These are phyloP conservation scores for Spizellomyces sp. DNA, from an alignment of 192 early-diverging fungal genomes.

Conservation along the genomic window DNA sequence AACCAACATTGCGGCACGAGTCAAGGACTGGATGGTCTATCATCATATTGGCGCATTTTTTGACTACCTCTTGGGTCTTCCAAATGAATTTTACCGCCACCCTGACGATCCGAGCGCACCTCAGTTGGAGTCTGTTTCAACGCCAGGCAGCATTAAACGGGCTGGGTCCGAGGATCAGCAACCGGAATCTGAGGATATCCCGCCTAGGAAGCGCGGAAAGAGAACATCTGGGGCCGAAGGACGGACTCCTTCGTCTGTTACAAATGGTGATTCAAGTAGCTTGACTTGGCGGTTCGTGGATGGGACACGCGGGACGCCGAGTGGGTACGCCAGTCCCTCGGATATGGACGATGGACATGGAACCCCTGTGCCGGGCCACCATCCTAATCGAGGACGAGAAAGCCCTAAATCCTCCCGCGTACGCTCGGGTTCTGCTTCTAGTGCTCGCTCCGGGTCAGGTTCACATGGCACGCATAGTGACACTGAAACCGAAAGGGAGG, in stretches of 20 bases:
- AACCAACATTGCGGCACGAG: slow-evolving; percentile 43
- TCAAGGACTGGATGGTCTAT: slow-evolving; percentile 45
- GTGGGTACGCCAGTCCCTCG: neutral
- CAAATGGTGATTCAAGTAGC: neutral
- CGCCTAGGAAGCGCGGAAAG: too few relatives aligned
- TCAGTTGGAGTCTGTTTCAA: neutral
- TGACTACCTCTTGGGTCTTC: slow-evolving; percentile 40
- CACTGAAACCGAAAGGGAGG: too few relatives aligned
- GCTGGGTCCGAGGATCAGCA: neutral
- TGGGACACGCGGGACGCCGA: neutral
- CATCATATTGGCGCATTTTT: slow-evolving; percentile 48
- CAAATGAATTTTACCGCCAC: slow-evolving; percentile 34
- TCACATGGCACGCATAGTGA: too few relatives aligned
- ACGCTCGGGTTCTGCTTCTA: too few relatives aligned
- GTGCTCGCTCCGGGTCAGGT: too few relatives aligned
- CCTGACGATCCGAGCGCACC: neutral
- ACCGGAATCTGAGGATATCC: too few relatives aligned
- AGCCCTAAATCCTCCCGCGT: too few relatives aligned
- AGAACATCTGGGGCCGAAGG: too few relatives aligned
- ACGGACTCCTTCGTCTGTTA: too few relatives aligned
- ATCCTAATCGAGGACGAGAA: too few relatives aligned
- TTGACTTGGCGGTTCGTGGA: neutral
- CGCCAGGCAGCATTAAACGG: neutral
- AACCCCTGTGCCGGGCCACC: too few relatives aligned
- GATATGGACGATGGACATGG: neutral